Conservation (phyloP, 2,329 filamentous ascomycete genomes). For the Beauveria pseudobassiana region DNA sequence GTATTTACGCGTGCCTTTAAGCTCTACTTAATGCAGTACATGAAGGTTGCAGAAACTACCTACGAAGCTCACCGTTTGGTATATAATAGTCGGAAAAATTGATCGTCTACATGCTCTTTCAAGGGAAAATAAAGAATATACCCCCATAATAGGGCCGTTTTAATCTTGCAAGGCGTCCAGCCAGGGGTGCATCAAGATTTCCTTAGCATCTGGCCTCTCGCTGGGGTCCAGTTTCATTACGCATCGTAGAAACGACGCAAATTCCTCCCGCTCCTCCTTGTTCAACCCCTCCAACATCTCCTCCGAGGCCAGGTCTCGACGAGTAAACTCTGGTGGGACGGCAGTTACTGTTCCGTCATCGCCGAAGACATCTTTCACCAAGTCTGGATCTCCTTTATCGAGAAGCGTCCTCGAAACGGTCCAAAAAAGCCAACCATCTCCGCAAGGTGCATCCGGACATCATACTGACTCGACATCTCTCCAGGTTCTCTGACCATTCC, state of each 20-base stretch:
- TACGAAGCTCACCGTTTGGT: too few species aligned
- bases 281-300: conserved; percentile 10
- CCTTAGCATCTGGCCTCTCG: conserved; percentile 6
- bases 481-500: not conserved
- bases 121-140: too few species aligned
- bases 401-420: conserved; percentile 14
- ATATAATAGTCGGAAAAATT: too few species aligned
- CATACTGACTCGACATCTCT: conserved; percentile 9
- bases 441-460: conserved; percentile 12
- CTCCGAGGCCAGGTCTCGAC: conserved; percentile 9
- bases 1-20: too few species aligned
- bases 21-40: too few species aligned
- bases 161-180: conserved; percentile 6
- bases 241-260: conserved; percentile 12
- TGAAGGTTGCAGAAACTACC: too few species aligned
- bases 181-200: conserved; percentile 15
- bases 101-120: too few species aligned
- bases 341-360: conserved; percentile 7
- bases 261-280: conserved; percentile 10
- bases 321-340: not conserved
- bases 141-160: not conserved
- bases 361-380: conserved; percentile 9
- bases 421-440: conserved; percentile 17
- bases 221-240: conserved; percentile 16
- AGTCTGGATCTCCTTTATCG: conserved; percentile 9